Evolutionary conservation across 768 basidiomycete genomes (phyloP), one percentile per base, ranked within the genome.

Genomic region (Mycena epipterygia): DNA sequence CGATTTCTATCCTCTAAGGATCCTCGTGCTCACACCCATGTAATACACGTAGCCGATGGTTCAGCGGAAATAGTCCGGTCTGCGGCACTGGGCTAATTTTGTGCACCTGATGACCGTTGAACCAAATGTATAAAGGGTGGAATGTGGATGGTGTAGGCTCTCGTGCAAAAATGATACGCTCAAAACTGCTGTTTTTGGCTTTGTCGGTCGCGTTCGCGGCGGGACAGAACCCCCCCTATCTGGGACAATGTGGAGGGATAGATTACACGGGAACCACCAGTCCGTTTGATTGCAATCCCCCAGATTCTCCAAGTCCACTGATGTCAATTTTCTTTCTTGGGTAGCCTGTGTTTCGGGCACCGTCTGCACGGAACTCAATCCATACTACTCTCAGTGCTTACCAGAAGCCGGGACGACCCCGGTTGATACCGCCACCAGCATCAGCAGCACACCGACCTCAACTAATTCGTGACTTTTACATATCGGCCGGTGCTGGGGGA

Each of bases 211-310:
- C 32, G 23, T 46, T 25, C 16, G 52, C 21, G 32, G 64, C 53
- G 53, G 64, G 30, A 46, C 53, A 56, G 41, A 55, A 56, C 12
- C 52, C 52, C 37, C 64, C 64, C 42, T 56, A 55, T 56, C 44
- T 64, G 64, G 64, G 64, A 44, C 64, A 64, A 39, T 64, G 64
- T 48, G 64, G 64, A 64, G 64, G 64, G n/a, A 64, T 64, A 33
- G 64, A 64, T 37, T 64, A 48, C 41, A 30, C 52, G 41, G 64
- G 64, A 27, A 16, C 42, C 32, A 64, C 64, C 52, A 46, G 64
- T 64, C 23, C 53, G 53, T 64, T 56, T 21, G 39, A 64, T 53
- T 55, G 51, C 23, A 60, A 49, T 53, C 60, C 32, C 29, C 27
- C 33, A 37, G 21, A 53, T 64, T 55, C 52, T 53, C 14, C 52